Conservation (phyloP, 2,329 filamentous ascomycete genomes). For the Fusarium equiseti region DNA sequence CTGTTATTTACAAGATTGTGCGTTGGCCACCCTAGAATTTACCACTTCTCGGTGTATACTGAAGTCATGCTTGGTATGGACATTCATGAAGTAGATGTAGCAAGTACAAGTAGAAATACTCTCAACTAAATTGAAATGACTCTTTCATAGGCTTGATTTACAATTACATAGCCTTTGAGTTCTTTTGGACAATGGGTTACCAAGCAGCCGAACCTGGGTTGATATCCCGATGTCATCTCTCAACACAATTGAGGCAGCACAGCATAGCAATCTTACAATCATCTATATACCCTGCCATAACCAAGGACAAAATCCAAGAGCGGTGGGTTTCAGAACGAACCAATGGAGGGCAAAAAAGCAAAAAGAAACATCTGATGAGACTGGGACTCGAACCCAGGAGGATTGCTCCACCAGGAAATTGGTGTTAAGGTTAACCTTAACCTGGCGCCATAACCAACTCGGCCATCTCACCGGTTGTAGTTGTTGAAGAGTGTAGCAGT, state of each 20-base stretch:
- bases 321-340: too few species aligned
- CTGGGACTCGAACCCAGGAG: slow-evolving; percentile 54
- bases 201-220: too few species aligned
- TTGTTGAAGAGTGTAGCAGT: accelerated
- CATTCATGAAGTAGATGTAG: not conserved
- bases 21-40: not conserved
- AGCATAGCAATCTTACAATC: not conserved
- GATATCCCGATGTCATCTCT: not conserved
- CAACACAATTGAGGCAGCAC: not conserved
- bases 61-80: not conserved
- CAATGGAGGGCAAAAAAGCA: accelerated
- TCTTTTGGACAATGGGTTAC: too few species aligned
- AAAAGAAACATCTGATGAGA: slow-evolving; percentile 44
- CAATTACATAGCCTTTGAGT: too few species aligned
- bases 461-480: slow-evolving; percentile 50
- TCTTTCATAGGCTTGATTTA: not conserved
- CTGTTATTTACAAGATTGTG: not conserved
- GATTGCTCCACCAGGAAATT: slow-evolving; percentile 52
- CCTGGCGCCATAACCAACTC: slow-evolving; percentile 55
- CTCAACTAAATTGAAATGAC: not conserved
- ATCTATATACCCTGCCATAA: not conserved
- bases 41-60: not conserved
- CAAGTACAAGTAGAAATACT: not conserved
- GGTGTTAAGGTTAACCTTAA: slow-evolving; percentile 51
- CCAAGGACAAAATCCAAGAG: not conserved